phyloP scores from a whole-genome alignment of 345 rosid genomes.

The Balakata baccata region DNA sequence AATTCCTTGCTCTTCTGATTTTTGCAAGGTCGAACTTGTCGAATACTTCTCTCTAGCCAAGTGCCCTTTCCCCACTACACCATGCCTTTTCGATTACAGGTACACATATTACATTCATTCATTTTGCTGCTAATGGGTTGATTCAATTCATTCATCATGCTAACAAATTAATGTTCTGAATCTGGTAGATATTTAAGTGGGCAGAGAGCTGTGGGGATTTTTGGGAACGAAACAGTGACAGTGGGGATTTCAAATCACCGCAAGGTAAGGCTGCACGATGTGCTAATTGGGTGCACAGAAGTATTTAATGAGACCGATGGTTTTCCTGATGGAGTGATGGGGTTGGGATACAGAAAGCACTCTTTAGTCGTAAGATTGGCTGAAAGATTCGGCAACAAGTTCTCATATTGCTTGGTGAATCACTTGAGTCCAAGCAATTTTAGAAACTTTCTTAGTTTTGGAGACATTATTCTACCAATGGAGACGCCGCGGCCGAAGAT shows the following conservation, averaged over 20 bases:
- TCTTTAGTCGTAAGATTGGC: slow-evolving; percentile 26
- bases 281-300: slow-evolving; percentile 27
- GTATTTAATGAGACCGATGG: neutral
- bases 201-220: slow-evolving; percentile 7
- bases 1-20: slow-evolving; percentile 22
- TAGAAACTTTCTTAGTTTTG: slow-evolving; percentile 26
- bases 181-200: slow-evolving; percentile 21
- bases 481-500: neutral
- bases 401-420: slow-evolving; percentile 39
- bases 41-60: neutral
- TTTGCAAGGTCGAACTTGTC: slow-evolving; percentile 15
- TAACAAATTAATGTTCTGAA: neutral
- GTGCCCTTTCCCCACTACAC: slow-evolving; percentile 19
- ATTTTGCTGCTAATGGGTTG: neutral
- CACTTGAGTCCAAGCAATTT: slow-evolving; percentile 24
- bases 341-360: slow-evolving; percentile 21
- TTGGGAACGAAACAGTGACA: slow-evolving; percentile 26
- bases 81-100: slow-evolving; percentile 30
- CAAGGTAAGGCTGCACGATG: slow-evolving; percentile 8
- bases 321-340: slow-evolving; percentile 28
- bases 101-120: neutral
- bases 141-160: neutral
- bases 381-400: slow-evolving; percentile 20
- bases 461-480: neutral
- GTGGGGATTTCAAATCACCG: neutral